Evolutionary conservation across 441 rosid genomes (phyloP).

Genomic region (Kokia cookei): DNA sequence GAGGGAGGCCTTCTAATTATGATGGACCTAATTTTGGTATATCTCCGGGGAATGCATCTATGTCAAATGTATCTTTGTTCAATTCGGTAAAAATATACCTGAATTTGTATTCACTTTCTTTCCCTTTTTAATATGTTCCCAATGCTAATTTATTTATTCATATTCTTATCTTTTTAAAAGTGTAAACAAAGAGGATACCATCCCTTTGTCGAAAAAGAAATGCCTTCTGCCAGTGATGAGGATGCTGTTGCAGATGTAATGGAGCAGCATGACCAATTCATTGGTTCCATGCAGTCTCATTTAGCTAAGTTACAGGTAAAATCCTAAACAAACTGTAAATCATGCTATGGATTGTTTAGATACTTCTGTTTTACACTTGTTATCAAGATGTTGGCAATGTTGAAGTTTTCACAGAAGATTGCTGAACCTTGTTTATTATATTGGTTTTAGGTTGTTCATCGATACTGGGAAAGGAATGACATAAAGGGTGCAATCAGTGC

Average conservation of each 20-base stretch:
- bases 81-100: conserved; percentile 37
- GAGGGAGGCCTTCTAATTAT: conserved; percentile 56
- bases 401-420: conserved; percentile 3
- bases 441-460: conserved; percentile 59
- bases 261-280: conserved; percentile 77
- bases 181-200: conserved; percentile 54
- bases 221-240: conserved; percentile 54
- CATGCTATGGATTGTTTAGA: conserved; percentile 7
- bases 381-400: neutral
- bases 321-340: conserved; percentile 10
- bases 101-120: neutral
- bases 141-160: conserved; percentile 10
- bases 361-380: neutral
- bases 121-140: neutral
- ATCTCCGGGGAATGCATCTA: conserved; percentile 44
- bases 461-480: conserved; percentile 89
- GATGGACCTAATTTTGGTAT: conserved; percentile 45
- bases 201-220: conserved; percentile 50
- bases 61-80: conserved; percentile 35
- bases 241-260: conserved; percentile 63
- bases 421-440: conserved; percentile 17
- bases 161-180: conserved; percentile 23
- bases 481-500: conserved; percentile 66
- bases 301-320: conserved; percentile 88
- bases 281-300: conserved; percentile 90